These are phyloP conservation scores for Pugionium dolabratum DNA, from an alignment of 345 rosid genomes.

Conservation along the genomic window DNA sequence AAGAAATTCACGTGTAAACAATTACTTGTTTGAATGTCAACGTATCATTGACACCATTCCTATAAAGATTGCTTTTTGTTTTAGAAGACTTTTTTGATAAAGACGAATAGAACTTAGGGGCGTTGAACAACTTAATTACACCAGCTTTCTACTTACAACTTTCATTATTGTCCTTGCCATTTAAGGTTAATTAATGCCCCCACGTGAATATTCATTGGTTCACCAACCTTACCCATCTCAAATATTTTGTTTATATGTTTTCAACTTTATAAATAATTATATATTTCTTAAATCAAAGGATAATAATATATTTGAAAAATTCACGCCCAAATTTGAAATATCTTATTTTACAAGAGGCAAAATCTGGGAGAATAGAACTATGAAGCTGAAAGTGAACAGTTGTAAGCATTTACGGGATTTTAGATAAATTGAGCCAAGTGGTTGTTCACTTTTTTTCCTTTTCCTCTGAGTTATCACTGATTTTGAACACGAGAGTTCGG, in stretches of 20 bases:
- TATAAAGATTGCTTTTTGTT: not conserved
- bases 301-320: not conserved
- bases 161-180: conserved; percentile 4
- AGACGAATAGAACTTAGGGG: not conserved
- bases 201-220: conserved; percentile 31
- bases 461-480: too few relatives aligned
- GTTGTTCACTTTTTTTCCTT: not conserved
- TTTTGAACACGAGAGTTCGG: too few relatives aligned
- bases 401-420: not conserved
- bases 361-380: not conserved
- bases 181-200: conserved; percentile 30
- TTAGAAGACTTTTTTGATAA: not conserved
- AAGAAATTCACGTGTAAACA: too few relatives aligned
- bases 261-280: not conserved
- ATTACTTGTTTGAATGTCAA: conserved; percentile 6
- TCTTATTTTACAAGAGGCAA: not conserved
- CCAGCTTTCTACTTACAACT: conserved; percentile 25
- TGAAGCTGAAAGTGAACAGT: not conserved
- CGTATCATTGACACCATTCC: not conserved
- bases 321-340: conserved; percentile 1
- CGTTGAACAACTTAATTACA: conserved; percentile 29
- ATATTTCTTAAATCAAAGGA: not conserved
- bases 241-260: conserved; percentile 3
- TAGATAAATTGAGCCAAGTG: conserved; percentile 2
- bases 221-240: conserved; percentile 30